Base-by-base conservation (phyloP, 345 rosid genomes). In the Carallia brachiata region DNA sequence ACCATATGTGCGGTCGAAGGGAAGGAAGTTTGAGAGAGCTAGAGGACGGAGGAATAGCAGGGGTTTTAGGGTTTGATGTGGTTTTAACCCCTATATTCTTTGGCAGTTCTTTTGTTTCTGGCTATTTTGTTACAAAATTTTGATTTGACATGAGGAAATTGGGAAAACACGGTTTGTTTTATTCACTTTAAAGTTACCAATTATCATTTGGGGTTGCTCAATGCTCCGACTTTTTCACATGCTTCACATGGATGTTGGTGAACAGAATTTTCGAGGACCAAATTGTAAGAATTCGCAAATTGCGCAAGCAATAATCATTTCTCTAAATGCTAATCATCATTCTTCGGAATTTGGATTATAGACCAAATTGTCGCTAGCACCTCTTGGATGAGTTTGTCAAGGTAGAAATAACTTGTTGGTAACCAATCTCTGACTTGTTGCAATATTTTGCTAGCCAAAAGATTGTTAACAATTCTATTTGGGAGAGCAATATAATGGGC, bases 11-110 rank as follows among this genome's bases (percentile, higher is more conserved):
- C 86, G 99, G 12, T 58, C 89, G 0, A 85, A 82, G 84, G 99
- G 99, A 76, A 89, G 97, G 83, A 92, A 92, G 82, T 95, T 86
- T 70, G 97, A 92, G 86, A 88, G 68, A 75, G 98, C 96, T 36
- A 82, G 99, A 78, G 99, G 99, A 67, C 90, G 57, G 81, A 84
- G 93, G 75, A 88, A 83, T 77, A 85, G 87, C 83, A 82, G 79
- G 75, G 89, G 92, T 34, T 87, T 86, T 77, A 80, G 89, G 80
- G 90, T 86, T 60, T 90, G 70, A 81, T 81, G 61, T 78, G 52
- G 31, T 15, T 16, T 36, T 67, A 59, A 36, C 61, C 61, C 12
- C 6, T 78, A 59, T 58, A 67, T 40, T 67, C 63, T 82, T 76
- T 27, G 75, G 47, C 66, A 32, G 36, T 57, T 69, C 56, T 79